Conservation (phyloP, 1,284 basidiomycete genomes). For the Apiotrichum sp. region DNA sequence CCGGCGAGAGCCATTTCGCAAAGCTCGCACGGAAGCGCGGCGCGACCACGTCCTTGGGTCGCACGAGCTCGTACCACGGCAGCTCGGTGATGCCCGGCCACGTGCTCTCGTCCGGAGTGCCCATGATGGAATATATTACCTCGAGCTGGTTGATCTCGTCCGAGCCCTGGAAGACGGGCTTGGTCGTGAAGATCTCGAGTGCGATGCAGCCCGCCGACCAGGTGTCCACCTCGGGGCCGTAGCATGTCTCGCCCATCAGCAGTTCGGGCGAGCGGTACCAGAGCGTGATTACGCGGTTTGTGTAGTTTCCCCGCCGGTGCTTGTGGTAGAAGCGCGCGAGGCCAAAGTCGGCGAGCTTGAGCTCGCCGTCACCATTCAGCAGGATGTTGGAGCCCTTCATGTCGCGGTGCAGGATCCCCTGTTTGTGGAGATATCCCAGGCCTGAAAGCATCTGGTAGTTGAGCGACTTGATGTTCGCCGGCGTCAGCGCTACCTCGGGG, state of each 20-base stretch:
- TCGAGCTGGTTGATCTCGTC: slow-evolving; percentile 97
- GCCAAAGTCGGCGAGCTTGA: slow-evolving; percentile 97
- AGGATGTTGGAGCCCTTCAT: slow-evolving; percentile 98
- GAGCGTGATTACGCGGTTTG: slow-evolving; percentile 95
- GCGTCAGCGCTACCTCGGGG: slow-evolving; percentile 73
- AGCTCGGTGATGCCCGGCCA: slow-evolving; percentile 79
- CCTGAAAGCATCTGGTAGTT: slow-evolving; percentile 91
- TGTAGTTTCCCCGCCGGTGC: slow-evolving; percentile 78
- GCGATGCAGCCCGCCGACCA: slow-evolving; percentile 99
- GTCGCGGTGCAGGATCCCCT: slow-evolving; percentile 93
- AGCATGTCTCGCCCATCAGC: slow-evolving; percentile 89
- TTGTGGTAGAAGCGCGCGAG: slow-evolving; percentile 96
- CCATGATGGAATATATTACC: slow-evolving; percentile 81
- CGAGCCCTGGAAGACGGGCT: slow-evolving; percentile 90
- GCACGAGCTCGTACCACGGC: slow-evolving; percentile 97
- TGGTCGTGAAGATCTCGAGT: slow-evolving; percentile 91
- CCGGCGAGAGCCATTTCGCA: slow-evolving; percentile 75
- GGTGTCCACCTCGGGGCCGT: slow-evolving; percentile 98
- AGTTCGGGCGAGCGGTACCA: slow-evolving; percentile 99
- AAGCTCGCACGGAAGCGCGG: slow-evolving; percentile 73
- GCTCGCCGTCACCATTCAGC: slow-evolving; percentile 83
- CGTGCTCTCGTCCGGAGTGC: slow-evolving; percentile 72
- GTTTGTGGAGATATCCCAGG: slow-evolving; percentile 87
- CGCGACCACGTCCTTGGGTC: slow-evolving; percentile 66
- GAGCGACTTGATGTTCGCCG: slow-evolving; percentile 88